Evolutionary conservation across 768 basidiomycete genomes (phyloP).

Genomic region (Sarcodon aspratus): DNA sequence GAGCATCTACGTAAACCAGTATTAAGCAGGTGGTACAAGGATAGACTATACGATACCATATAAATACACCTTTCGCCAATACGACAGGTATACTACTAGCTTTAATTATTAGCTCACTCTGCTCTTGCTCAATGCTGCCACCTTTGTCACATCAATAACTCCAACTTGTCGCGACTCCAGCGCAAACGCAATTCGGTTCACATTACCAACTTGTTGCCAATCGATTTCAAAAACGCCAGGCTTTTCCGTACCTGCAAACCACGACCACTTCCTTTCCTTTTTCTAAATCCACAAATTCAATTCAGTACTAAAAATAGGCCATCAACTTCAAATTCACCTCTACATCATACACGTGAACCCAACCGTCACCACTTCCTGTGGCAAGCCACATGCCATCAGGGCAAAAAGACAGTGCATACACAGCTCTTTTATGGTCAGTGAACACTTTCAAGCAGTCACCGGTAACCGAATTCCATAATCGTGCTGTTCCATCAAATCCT

Average conservation of each 20-base stretch:
- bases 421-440: slow-evolving; percentile 55
- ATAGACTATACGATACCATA: too few species aligned
- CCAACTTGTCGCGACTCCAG: slow-evolving; percentile 60
- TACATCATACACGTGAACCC: slow-evolving; percentile 60
- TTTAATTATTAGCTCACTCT: too few species aligned
- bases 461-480: slow-evolving; percentile 74
- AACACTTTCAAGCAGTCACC: slow-evolving; percentile 69
- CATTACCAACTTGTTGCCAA: slow-evolving; percentile 46
- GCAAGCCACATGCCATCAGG: slow-evolving; percentile 63
- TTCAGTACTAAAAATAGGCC: neutral
- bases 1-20: too few species aligned
- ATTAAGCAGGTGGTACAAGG: too few species aligned
- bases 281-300: slow-evolving; percentile 13
- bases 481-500: slow-evolving; percentile 72
- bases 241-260: slow-evolving; percentile 45
- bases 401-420: slow-evolving; percentile 69
- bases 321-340: slow-evolving; percentile 33
- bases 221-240: slow-evolving; percentile 68
- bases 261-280: slow-evolving; percentile 45
- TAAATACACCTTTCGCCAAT: too few species aligned
- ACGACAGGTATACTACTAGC: too few species aligned
- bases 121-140: slow-evolving; percentile 18
- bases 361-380: slow-evolving; percentile 73
- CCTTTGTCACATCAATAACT: slow-evolving; percentile 47
- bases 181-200: slow-evolving; percentile 58